Percentiles rank a stretch among this genome's conserved stretches.
Conservation (phyloP, 1,284 basidiomycete genomes). For the Schizopora paradoxa region DNA sequence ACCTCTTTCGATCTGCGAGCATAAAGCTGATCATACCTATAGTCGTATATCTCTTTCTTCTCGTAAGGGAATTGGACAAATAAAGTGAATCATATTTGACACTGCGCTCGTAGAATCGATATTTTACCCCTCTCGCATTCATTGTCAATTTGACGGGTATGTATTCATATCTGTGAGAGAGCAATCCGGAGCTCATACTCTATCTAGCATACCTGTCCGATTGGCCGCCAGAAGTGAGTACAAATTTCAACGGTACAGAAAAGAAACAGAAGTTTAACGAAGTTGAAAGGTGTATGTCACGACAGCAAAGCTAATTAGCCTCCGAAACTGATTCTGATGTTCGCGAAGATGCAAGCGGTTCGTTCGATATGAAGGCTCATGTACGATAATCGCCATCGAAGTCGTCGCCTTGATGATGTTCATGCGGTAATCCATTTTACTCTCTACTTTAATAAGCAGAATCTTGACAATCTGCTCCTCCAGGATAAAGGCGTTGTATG, state of each 20-base stretch:
- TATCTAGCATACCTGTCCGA: conserved; percentile 8
- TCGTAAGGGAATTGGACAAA: background rate
- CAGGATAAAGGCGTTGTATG: conserved; percentile 9
- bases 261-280: too few species aligned
- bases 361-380: conserved; percentile 13
- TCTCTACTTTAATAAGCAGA: background rate
- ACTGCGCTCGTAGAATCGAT: background rate
- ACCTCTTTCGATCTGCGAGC: background rate
- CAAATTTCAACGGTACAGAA: background rate
- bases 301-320: too few species aligned
- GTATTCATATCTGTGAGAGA: background rate
- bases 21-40: background rate
- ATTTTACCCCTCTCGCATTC: conserved; percentile 4
- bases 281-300: too few species aligned
- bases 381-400: conserved; percentile 7
- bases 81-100: background rate
- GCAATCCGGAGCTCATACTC: background rate
- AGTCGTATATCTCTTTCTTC: conserved; percentile 4
- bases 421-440: background rate
- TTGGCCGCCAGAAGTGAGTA: conserved; percentile 6
- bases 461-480: background rate
- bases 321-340: background rate
- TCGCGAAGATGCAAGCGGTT: background rate
- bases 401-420: conserved; percentile 9
- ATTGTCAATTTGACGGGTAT: conserved; percentile 7